phyloP scores from a whole-genome alignment of 1,139 yeast genomes.

The Sugiyamaella castrensis region DNA sequence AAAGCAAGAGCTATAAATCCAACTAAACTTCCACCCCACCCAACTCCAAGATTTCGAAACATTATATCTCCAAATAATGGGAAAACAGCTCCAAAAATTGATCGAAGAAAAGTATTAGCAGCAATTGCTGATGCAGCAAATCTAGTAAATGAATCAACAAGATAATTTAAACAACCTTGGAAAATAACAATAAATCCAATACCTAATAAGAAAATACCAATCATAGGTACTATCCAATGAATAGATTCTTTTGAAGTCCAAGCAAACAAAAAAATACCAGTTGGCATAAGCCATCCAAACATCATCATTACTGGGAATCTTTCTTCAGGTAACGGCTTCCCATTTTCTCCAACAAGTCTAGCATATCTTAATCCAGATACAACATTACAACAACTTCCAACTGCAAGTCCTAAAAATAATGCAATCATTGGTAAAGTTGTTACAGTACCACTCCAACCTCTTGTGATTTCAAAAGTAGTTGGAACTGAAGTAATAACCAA shows the following conservation, averaged over 20 bases:
- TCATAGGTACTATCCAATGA: conserved; percentile 73
- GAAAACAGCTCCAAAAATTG: conserved; percentile 68
- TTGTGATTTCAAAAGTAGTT: conserved; percentile 34
- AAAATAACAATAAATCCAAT: conserved; percentile 59
- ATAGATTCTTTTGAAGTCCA: conserved; percentile 59
- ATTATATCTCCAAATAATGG: conserved; percentile 68
- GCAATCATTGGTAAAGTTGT: conserved; percentile 57
- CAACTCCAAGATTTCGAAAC: conserved; percentile 52
- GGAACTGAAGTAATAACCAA: conserved; percentile 43
- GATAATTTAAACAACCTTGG: conserved; percentile 56
- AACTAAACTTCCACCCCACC: conserved; percentile 61
- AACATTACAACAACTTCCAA: conserved; percentile 49
- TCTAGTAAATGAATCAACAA: conserved; percentile 59
- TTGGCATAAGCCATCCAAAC: conserved; percentile 51
- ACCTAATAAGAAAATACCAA: conserved; percentile 63
- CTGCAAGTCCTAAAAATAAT: conserved; percentile 53
- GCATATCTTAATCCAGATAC: conserved; percentile 36
- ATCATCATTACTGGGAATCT: conserved; percentile 54
- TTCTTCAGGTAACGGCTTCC: conserved; percentile 55
- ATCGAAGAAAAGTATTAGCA: conserved; percentile 69
- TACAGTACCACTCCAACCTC: conserved; percentile 43
- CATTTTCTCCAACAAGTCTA: conserved; percentile 37
- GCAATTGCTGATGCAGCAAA: conserved; percentile 81
- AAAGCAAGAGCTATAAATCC: conserved; percentile 55
- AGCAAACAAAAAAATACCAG: conserved; percentile 70